Evolutionary conservation across 2,329 filamentous ascomycete genomes (phyloP).

Genomic region (Aureobasidium mangrovei): DNA sequence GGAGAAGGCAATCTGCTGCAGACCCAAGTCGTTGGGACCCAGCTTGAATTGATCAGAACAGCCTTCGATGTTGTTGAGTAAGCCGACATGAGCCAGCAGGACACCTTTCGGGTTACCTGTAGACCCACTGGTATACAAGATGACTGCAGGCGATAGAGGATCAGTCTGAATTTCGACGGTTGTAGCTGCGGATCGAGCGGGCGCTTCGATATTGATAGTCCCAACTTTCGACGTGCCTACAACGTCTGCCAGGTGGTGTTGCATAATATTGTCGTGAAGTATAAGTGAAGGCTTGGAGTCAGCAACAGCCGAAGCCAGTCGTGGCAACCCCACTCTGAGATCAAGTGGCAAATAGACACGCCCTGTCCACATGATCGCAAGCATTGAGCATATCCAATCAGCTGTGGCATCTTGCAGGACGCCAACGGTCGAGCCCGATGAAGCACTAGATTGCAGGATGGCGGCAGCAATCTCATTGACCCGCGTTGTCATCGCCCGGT

Average conservation of each 20-base stretch:
- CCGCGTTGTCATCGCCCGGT: neutral
- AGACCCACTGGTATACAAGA: conserved; percentile 29
- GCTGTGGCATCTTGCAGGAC: neutral
- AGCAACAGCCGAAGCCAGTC: neutral
- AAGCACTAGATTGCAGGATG: neutral
- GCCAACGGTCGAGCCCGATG: neutral
- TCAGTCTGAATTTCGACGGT: conserved; percentile 18
- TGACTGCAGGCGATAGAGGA: conserved; percentile 14
- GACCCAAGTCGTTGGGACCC: conserved; percentile 22
- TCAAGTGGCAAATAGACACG: conserved; percentile 34
- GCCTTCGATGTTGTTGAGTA: conserved; percentile 23
- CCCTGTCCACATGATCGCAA: conserved; percentile 35
- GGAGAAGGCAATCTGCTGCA: conserved; percentile 32
- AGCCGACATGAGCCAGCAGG: conserved; percentile 23
- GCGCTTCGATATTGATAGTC: neutral
- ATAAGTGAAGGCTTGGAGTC: neutral
- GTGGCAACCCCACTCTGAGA: conserved; percentile 17
- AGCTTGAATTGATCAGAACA: neutral
- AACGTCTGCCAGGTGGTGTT: conserved; percentile 24
- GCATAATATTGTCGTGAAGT: neutral
- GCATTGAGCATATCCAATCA: conserved; percentile 31
- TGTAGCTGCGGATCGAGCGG: neutral
- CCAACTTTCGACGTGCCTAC: conserved; percentile 23
- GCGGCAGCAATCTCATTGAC: neutral
- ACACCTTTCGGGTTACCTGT: conserved; percentile 36